phyloP scores from a whole-genome alignment of 2,329 filamentous ascomycete genomes.

The Fusarium dimerum region DNA sequence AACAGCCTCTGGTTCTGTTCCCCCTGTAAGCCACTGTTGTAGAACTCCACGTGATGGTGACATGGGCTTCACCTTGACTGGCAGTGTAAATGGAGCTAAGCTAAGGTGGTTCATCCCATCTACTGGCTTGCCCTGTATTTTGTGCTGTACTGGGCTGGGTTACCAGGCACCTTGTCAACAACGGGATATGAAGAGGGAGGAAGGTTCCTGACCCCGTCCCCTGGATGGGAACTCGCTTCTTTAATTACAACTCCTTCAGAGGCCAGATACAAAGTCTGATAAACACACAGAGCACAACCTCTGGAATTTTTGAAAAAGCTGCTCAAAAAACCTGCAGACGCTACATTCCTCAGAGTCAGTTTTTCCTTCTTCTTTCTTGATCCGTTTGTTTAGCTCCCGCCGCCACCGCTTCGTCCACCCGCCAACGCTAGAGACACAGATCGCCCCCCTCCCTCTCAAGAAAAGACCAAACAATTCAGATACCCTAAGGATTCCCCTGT shows the following conservation, averaged over 20 bases:
- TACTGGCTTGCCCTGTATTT: too few relatives aligned
- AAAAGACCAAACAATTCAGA: conserved; percentile 16
- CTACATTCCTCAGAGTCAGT: too few relatives aligned
- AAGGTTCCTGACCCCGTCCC: not conserved
- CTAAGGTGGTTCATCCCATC: too few relatives aligned
- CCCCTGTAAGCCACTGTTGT: not conserved
- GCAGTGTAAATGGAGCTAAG: too few relatives aligned
- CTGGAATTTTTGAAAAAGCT: not conserved
- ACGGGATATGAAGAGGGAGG: not conserved
- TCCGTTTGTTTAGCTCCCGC: conserved; percentile 18
- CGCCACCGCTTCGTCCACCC: conserved; percentile 27
- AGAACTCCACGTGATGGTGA: not conserved
- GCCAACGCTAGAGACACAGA: conserved; percentile 24
- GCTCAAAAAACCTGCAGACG: not conserved
- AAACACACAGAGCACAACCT: not conserved
- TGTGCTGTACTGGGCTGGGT: not conserved
- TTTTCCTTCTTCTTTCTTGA: not conserved
- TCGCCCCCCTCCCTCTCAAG: not conserved
- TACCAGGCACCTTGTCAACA: not conserved
- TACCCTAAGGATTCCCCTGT: conserved; percentile 10
- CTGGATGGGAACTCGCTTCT: too few relatives aligned
- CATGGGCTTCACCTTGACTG: not conserved
- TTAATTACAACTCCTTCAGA: not conserved
- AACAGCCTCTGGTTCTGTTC: not conserved
- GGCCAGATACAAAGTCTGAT: not conserved